Percentiles rank a stretch among this genome's conserved stretches.
Conservation (phyloP, 2,329 filamentous ascomycete species). For the Amylocarpus encephaloides region DNA sequence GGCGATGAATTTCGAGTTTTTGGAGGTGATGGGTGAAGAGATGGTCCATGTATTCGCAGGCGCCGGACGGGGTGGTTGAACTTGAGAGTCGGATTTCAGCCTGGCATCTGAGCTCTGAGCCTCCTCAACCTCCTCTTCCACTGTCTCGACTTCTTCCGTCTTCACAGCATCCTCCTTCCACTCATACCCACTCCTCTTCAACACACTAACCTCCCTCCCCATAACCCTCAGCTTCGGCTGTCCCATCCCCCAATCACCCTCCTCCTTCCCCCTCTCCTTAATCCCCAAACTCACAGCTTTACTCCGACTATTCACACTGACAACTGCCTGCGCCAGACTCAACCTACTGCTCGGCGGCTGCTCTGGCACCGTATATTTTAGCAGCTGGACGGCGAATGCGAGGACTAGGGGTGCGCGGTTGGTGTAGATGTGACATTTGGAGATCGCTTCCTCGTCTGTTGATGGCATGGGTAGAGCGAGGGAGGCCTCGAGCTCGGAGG, state of each 20-base stretch:
- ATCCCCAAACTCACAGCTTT: constrained; percentile 73
- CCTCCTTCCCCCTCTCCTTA: constrained; percentile 55
- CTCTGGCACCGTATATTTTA: constrained; percentile 77
- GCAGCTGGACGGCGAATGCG: constrained; percentile 67
- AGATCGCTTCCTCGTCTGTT: constrained; percentile 53
- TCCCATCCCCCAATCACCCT: constrained; percentile 63
- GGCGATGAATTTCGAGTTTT: constrained; percentile 52
- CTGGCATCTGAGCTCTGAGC: background rate
- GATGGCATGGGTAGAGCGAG: constrained; percentile 50
- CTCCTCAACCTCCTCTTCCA: constrained; percentile 1
- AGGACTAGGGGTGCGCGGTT: constrained; percentile 79
- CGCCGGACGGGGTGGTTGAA: constrained; percentile 3
- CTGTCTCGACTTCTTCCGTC: constrained; percentile 5
- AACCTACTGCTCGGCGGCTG: constrained; percentile 79
- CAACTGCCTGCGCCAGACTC: constrained; percentile 76
- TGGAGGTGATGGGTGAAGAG: constrained; percentile 46
- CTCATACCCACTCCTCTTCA: constrained; percentile 72
- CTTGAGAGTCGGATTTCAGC: constrained; percentile 2
- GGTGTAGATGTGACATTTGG: constrained; percentile 54
- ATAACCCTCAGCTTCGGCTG: constrained; percentile 69
- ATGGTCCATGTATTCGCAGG: constrained; percentile 39
- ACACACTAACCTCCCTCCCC: constrained; percentile 65
- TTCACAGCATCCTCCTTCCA: constrained; percentile 34
- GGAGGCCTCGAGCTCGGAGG: constrained; percentile 56
- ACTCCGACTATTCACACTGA: constrained; percentile 71